These are phyloP conservation scores for Limtongia smithiae DNA, from an alignment of 805 yeast genomes.

Conservation along the genomic window DNA sequence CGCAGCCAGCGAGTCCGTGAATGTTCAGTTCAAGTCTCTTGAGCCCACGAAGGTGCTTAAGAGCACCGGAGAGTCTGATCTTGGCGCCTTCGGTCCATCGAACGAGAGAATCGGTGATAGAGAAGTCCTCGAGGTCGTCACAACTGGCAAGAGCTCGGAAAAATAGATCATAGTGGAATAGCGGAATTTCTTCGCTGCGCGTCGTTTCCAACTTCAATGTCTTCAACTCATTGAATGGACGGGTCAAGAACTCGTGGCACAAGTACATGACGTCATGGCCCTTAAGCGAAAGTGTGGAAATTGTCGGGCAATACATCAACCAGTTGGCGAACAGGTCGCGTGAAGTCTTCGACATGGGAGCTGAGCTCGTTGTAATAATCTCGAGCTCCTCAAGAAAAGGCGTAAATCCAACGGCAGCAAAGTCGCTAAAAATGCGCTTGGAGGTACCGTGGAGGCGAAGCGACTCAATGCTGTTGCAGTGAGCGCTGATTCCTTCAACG, in stretches of 20 bases:
- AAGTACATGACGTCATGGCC: conserved; percentile 6
- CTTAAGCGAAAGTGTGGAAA: neutral
- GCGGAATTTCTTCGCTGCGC: conserved; percentile 2
- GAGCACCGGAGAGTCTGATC: neutral
- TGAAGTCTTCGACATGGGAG: neutral
- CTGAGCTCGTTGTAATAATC: conserved; percentile 1
- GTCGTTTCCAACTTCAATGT: neutral
- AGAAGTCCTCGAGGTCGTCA: neutral
- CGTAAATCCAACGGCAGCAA: conserved; percentile 8
- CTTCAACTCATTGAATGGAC: conserved; percentile 1
- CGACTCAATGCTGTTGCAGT: conserved; percentile 4
- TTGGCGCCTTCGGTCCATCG: conserved; percentile 3
- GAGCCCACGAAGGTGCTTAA: neutral
- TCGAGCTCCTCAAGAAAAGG: conserved; percentile 2
- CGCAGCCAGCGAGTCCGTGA: conserved; percentile 1
- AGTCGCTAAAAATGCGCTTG: neutral
- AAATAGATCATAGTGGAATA: conserved; percentile 5
- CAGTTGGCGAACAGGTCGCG: conserved; percentile 1
- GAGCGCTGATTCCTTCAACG: conserved; percentile 5
- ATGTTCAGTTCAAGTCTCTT: conserved; percentile 2
- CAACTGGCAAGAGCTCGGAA: conserved; percentile 5
- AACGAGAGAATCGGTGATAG: neutral
- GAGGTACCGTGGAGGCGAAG: conserved; percentile 5
- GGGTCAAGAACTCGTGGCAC: neutral
- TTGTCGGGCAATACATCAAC: conserved; percentile 2